Base-by-base conservation (phyloP, 768 basidiomycete genomes). In the Austroboletus festivus region DNA sequence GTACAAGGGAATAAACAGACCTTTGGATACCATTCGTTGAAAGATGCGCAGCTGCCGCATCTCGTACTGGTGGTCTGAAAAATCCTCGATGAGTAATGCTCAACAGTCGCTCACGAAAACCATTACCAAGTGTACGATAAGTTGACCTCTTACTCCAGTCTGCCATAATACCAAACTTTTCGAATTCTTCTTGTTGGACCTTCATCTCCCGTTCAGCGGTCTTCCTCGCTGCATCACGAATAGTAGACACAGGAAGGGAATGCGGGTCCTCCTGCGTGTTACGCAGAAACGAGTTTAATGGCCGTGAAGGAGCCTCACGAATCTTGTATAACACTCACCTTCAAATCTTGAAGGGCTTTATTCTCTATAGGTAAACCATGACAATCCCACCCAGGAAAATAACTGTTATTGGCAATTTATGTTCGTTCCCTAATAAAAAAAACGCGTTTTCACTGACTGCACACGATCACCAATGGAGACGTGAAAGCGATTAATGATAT, bases 331-430 rank as follows among this genome's bases (percentile, higher is more conserved):
- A 48, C 8, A 24, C 79, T 46, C 61, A 89, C 89, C 47, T 80
- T 77, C 22, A 95, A 73, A 20, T 86, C 79, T 51, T 86, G 74
- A 30, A 99, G 71, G 0, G 93, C 89, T 60, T 96, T 97, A 56
- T 92, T 91, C 65, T 98, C 95, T 52, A 98, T 97, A 0, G 95
- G 95, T 12, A 97, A 80, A 6, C 95, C 95, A 64, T 99, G 95
- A 59, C 95, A 98, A 61, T 99, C 95, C 92, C 93, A 99, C 10
- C 95, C 95, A 30, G 95, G 94, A 13, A 89, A 68, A 69, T 94
- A 97, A 60, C 95, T 97, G 48, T n/a, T 12, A 30, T 35, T 33
- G 44, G 47, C 43, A 47, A 24, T 30, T 24, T 2, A 13, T 33
- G 23, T 53, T 35, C 51, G 43, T 19, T 38, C 38, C 20, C n/a